Conservation (phyloP, 495 filamentous ascomycete genomes). For the Chlorociboria aeruginascens region DNA sequence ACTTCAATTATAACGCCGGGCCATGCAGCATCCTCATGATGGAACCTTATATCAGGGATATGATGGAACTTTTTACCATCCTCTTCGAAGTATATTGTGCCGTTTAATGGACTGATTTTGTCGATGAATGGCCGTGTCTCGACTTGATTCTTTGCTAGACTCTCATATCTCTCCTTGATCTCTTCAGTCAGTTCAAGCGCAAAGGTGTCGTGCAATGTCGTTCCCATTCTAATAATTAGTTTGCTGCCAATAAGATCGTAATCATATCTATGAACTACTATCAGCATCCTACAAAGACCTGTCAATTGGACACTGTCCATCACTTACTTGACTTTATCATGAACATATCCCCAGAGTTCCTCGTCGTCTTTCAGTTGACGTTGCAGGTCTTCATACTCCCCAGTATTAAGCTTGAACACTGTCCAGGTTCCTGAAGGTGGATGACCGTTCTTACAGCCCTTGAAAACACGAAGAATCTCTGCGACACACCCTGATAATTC, state of each 20-base stretch:
- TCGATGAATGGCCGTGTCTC: slow-evolving; percentile 11
- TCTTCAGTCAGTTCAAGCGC: slow-evolving; percentile 4
- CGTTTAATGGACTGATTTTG: slow-evolving; percentile 10
- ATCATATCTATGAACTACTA: slow-evolving; percentile 13
- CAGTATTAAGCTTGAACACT: slow-evolving; percentile 11
- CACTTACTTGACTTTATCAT: slow-evolving; percentile 10
- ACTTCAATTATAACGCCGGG: slow-evolving; percentile 14
- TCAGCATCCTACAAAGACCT: slow-evolving; percentile 3
- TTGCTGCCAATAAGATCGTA: slow-evolving; percentile 11
- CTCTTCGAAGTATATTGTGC: slow-evolving; percentile 11
- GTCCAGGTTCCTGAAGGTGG: slow-evolving; percentile 8
- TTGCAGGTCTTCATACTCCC: slow-evolving; percentile 13
- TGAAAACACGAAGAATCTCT: slow-evolving; percentile 11
- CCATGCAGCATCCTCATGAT: slow-evolving; percentile 12
- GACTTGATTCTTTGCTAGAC: slow-evolving; percentile 4
- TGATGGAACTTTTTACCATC: slow-evolving; percentile 12
- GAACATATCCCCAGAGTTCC: slow-evolving; percentile 10
- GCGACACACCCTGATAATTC: slow-evolving; percentile 8
- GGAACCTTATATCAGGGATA: slow-evolving; percentile 13
- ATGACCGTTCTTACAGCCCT: slow-evolving; percentile 9
- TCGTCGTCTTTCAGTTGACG: slow-evolving; percentile 9
- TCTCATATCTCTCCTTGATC: slow-evolving; percentile 7
- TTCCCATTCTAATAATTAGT: slow-evolving; percentile 14
- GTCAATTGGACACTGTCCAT: slow-evolving; percentile 3
- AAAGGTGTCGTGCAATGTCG: slow-evolving; percentile 12